These are phyloP conservation scores for Yamadazyma philogaea DNA, from an alignment of 805 yeast species.

Conservation along the genomic window DNA sequence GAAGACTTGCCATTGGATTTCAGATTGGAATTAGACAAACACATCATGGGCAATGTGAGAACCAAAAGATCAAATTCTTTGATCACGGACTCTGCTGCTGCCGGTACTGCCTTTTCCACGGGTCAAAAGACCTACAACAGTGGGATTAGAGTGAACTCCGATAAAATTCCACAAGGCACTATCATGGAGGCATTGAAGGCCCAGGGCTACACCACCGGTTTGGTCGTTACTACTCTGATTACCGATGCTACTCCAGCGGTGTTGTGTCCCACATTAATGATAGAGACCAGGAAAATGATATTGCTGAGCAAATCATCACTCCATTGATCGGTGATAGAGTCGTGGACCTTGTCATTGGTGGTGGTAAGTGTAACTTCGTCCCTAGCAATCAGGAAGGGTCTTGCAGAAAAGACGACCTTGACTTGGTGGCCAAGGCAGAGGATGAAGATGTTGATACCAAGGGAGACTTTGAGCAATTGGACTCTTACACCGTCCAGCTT, in stretches of 20 bases:
- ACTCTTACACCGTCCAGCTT: conserved; percentile 59
- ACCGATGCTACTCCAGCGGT: conserved; percentile 97
- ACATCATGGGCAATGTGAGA: conserved; percentile 78
- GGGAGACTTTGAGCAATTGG: conserved; percentile 50
- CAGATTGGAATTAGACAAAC: conserved; percentile 59
- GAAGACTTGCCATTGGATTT: conserved; percentile 54
- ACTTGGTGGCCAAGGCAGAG: conserved; percentile 64
- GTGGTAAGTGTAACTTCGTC: conserved; percentile 83
- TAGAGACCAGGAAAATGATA: conserved; percentile 58
- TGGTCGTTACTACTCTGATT: conserved; percentile 87
- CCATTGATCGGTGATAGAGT: conserved; percentile 59
- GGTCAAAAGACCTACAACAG: conserved; percentile 68
- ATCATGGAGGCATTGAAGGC: conserved; percentile 82
- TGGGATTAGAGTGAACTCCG: conserved; percentile 81
- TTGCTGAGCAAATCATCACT: conserved; percentile 70
- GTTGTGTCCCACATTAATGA: conserved; percentile 72
- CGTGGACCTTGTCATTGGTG: conserved; percentile 85
- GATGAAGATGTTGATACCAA: conserved; percentile 58
- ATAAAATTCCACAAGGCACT: conserved; percentile 78
- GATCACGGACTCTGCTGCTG: conserved; percentile 95
- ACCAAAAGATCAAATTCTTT: conserved; percentile 78
- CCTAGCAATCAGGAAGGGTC: conserved; percentile 50
- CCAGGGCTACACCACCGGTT: conserved; percentile 77
- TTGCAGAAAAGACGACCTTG: conserved; percentile 66
- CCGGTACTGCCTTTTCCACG: conserved; percentile 94